phyloP scores from a whole-genome alignment of 2,329 filamentous ascomycete genomes.

The Botrytis galanthina region DNA sequence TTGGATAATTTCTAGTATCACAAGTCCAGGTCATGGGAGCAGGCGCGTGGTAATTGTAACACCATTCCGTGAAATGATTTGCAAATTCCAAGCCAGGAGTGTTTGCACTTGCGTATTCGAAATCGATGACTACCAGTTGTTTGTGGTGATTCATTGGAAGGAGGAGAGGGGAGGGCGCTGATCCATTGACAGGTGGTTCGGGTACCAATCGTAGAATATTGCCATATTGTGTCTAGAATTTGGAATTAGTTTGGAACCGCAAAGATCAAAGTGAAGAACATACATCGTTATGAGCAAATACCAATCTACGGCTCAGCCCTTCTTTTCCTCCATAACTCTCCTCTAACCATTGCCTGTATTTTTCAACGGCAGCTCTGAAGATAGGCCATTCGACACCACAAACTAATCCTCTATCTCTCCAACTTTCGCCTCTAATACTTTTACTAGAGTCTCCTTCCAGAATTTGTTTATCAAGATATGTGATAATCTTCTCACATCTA shows the following conservation, averaged over 20 bases:
- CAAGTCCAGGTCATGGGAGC: conserved; percentile 61
- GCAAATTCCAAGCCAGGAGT: conserved; percentile 85
- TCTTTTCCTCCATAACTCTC: conserved; percentile 65
- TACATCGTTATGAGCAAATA: conserved; percentile 98
- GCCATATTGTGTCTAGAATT: conserved; percentile 84
- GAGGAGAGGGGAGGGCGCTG: conserved; percentile 69
- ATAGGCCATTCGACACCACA: conserved; percentile 80
- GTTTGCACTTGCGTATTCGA: conserved; percentile 94
- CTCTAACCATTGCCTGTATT: conserved; percentile 73
- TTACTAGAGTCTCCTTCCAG: conserved; percentile 27
- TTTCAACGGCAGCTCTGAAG: conserved; percentile 72
- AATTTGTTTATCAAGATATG: conserved; percentile 58
- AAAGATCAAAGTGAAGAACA: conserved; percentile 39
- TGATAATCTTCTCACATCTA: conserved; percentile 51
- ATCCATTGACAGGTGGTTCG: conserved; percentile 47
- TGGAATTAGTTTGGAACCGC: conserved; percentile 21
- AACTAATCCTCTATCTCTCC: conserved; percentile 71
- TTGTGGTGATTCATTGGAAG: conserved; percentile 92
- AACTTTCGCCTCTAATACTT: conserved; percentile 47
- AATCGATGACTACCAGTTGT: conserved; percentile 95
- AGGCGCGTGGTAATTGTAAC: conserved; percentile 90
- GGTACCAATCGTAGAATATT: conserved; percentile 80
- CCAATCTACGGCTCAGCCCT: conserved; percentile 69
- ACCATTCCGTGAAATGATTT: conserved; percentile 98
- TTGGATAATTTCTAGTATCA: conserved; percentile 71